phyloP scores from a whole-genome alignment of 495 filamentous ascomycete genomes.

The Hypoxylon lienhwacheense region DNA sequence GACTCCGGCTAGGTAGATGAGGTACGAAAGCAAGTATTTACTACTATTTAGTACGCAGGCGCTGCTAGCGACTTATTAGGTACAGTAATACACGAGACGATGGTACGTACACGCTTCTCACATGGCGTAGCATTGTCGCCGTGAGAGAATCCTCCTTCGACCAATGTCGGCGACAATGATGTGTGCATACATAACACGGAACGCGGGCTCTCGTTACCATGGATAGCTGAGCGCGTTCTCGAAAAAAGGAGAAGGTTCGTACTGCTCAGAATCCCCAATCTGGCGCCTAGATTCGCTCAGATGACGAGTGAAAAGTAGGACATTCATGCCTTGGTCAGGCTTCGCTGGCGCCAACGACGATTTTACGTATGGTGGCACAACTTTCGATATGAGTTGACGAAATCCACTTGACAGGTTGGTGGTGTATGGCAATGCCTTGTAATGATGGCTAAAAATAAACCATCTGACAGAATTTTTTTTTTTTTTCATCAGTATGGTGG shows the following conservation, averaged over 20 bases:
- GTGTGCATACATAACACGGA: slow-evolving; percentile 10
- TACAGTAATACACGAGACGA: slow-evolving; percentile 10
- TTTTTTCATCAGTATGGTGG: too few species aligned
- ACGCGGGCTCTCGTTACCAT: slow-evolving; percentile 6
- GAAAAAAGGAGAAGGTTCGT: slow-evolving; percentile 1
- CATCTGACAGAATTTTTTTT: too few species aligned
- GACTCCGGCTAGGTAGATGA: slow-evolving; percentile 22
- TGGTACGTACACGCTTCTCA: slow-evolving; percentile 14
- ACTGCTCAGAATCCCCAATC: slow-evolving; percentile 14
- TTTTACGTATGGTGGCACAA: slow-evolving; percentile 5
- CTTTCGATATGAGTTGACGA: slow-evolving; percentile 1
- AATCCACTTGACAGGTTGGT: not conserved
- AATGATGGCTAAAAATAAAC: slow-evolving; percentile 1
- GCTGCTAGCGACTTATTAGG: slow-evolving; percentile 30
- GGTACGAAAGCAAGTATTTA: slow-evolving; percentile 7
- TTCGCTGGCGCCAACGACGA: slow-evolving; percentile 13
- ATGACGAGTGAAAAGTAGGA: not conserved
- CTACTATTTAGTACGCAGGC: slow-evolving; percentile 27
- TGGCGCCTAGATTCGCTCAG: slow-evolving; percentile 11
- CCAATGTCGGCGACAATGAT: slow-evolving; percentile 17
- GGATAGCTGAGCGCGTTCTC: slow-evolving; percentile 11
- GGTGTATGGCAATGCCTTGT: not conserved
- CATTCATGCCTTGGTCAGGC: slow-evolving; percentile 5
- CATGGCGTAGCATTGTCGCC: slow-evolving; percentile 24
- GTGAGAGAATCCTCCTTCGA: slow-evolving; percentile 25